Base-by-base conservation (phyloP, 176 grass and related monocot species). In the Canna indica region DNA sequence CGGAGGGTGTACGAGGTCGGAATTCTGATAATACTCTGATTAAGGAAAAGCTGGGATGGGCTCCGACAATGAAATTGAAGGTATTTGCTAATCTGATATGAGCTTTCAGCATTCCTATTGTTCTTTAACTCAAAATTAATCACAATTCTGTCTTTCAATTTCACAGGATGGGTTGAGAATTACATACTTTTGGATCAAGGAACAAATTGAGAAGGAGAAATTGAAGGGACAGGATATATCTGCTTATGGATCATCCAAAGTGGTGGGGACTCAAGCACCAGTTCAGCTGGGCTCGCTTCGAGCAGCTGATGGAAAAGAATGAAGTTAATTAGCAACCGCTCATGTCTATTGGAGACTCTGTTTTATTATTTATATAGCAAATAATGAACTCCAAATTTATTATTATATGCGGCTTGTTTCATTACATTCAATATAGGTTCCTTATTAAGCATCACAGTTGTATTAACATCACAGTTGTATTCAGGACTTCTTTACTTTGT, bases 241-340 rank as follows among this genome's bases (percentile, higher is more conserved):
- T 46, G 66, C 17, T 28, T 68, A 68, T 68, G 66, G 66, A 52
- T 53, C 69, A 53, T 71, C 69, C 15, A 71, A 71, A 16, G 69
- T 71, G 7, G 69, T 71, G 20, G 69, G 69, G 54, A 71, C 69
- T 53, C 69, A 71, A 34, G 69, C 69, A 6, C 69, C 69, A n/a
- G 69, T 71, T 52, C 69, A 71, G 69, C 31, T 71, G 28, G 69
- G 69, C 18, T 71, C 69, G 1, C 69, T 71, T 33, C 69, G 69
- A 34, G 69, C 69, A 36, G 69, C 69, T 24, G 69, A 71, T 36
- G 69, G 69, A 35, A 71, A 54, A 15, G 69, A 71, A n/a, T 70
- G 27, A 70, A 70, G 39, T 47, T 5, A 1, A 14, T 26, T 47
- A 34, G 12, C 2, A 4, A 35, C 35, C 17, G 32, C 16, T 11